Evolutionary conservation across 768 basidiomycete genomes (phyloP).

Genomic region (Naganishia onofrii): DNA sequence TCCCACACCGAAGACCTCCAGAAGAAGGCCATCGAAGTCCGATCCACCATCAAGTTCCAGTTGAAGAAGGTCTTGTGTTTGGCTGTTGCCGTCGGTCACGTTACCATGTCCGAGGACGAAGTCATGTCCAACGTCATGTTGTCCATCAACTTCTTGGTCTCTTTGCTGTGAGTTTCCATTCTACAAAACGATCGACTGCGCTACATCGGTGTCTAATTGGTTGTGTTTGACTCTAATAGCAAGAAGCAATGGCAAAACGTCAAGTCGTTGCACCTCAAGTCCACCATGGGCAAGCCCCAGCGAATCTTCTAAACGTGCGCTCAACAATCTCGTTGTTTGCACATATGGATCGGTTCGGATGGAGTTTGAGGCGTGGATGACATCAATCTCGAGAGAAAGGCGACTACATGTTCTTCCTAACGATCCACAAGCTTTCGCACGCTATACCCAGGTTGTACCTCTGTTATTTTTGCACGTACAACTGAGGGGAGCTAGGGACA

Average conservation of each 20-base stretch:
- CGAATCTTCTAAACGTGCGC: slow-evolving; percentile 71
- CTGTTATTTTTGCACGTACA: slow-evolving; percentile 30
- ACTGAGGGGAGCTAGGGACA: slow-evolving; percentile 32
- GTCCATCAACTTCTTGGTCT: slow-evolving; percentile 99
- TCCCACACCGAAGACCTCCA: slow-evolving; percentile 83
- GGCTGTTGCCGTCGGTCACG: slow-evolving; percentile 96
- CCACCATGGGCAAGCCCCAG: slow-evolving; percentile 97
- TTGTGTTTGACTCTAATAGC: background rate
- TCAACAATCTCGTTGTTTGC: background rate
- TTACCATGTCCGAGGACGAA: slow-evolving; percentile 96
- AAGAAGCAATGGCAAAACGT: slow-evolving; percentile 76
- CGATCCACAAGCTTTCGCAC: slow-evolving; percentile 27
- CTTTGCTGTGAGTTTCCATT: slow-evolving; percentile 71
- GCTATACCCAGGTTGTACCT: slow-evolving; percentile 24
- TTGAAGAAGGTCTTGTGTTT: slow-evolving; percentile 94
- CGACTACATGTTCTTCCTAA: slow-evolving; percentile 28
- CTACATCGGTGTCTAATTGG: background rate
- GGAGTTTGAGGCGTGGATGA: background rate
- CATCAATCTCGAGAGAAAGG: slow-evolving; percentile 25
- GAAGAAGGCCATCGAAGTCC: slow-evolving; percentile 90
- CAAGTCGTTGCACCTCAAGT: slow-evolving; percentile 97
- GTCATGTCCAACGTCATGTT: slow-evolving; percentile 97
- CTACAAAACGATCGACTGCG: background rate
- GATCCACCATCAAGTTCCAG: slow-evolving; percentile 99
- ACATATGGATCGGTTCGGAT: slow-evolving; percentile 10